phyloP scores from a whole-genome alignment of 202 grass and related monocot genomes.

The Zoysia matrella region DNA sequence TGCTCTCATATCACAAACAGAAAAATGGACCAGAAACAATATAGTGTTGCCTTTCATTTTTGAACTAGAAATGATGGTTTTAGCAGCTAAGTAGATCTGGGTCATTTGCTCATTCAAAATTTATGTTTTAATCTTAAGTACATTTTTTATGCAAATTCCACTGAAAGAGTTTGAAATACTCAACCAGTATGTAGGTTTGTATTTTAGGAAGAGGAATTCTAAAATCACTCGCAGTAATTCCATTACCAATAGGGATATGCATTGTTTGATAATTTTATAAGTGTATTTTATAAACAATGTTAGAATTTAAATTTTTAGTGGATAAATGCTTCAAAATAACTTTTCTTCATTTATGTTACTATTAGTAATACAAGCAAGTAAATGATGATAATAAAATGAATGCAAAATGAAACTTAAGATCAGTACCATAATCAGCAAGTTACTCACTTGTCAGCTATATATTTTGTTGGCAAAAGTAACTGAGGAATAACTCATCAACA shows the following conservation, averaged over 20 bases:
- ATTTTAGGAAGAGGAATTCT: too few species aligned
- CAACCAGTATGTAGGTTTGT: too few species aligned
- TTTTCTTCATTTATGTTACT: background rate
- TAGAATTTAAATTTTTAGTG: too few species aligned
- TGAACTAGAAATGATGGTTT: too few species aligned
- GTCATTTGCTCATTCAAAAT: too few species aligned
- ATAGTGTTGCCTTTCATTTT: too few species aligned
- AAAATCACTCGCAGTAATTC: background rate
- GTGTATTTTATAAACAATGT: background rate
- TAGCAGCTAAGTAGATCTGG: too few species aligned
- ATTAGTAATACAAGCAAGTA: background rate
- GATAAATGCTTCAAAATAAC: too few species aligned
- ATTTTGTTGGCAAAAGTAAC: slow-evolving; percentile 82
- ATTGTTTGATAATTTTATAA: background rate
- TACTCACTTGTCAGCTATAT: slow-evolving; percentile 80
- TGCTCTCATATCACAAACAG: background rate
- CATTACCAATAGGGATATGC: slow-evolving; percentile 6
- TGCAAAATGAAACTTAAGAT: background rate
- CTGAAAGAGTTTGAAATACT: too few species aligned
- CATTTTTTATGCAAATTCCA: too few species aligned
- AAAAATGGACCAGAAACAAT: too few species aligned
- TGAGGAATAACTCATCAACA: slow-evolving; percentile 80
- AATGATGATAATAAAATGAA: slow-evolving; percentile 12
- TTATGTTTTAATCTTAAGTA: too few species aligned
- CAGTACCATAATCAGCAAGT: slow-evolving; percentile 1